These are phyloP conservation scores for Liquidambar formosana DNA, from an alignment of 164 flowering plant genomes.

Conservation along the genomic window DNA sequence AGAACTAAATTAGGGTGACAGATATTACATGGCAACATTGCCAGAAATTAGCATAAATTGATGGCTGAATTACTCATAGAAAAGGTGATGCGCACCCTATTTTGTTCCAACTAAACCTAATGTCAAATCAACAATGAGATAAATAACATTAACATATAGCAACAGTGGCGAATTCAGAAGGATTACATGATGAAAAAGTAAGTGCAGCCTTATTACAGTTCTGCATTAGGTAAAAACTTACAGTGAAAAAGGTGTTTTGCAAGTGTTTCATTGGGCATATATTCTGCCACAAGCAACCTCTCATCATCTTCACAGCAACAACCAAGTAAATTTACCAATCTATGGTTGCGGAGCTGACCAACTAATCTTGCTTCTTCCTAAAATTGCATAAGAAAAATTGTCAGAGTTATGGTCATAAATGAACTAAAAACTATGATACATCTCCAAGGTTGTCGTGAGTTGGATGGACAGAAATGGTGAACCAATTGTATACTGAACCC, in stretches of 20 bases:
- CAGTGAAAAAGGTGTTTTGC: conserved; percentile 69
- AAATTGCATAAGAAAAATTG: conserved; percentile 8
- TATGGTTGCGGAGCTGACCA: conserved; percentile 50
- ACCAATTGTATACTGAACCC: too few species aligned
- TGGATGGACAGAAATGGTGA: too few species aligned
- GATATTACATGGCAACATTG: too few species aligned
- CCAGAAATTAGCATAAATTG: too few species aligned
- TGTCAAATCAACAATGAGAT: too few species aligned
- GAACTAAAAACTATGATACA: not conserved
- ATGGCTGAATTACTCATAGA: too few species aligned
- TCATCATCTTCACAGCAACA: conserved; percentile 58
- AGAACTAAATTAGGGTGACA: too few species aligned
- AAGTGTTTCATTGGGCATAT: conserved; percentile 60
- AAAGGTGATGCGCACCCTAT: too few species aligned
- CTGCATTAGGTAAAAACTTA: conserved; percentile 22
- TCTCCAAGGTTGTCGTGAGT: not conserved
- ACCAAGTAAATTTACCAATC: conserved; percentile 57
- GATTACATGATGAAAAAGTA: not conserved
- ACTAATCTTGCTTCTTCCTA: conserved; percentile 64
- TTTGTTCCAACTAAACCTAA: too few species aligned
- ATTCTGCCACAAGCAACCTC: conserved; percentile 61
- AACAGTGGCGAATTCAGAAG: too few species aligned
- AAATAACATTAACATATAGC: too few species aligned
- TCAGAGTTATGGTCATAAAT: not conserved
- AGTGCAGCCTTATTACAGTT: not conserved